Conservation (phyloP, 148 eudicot genomes). For the Drosera capensis region DNA sequence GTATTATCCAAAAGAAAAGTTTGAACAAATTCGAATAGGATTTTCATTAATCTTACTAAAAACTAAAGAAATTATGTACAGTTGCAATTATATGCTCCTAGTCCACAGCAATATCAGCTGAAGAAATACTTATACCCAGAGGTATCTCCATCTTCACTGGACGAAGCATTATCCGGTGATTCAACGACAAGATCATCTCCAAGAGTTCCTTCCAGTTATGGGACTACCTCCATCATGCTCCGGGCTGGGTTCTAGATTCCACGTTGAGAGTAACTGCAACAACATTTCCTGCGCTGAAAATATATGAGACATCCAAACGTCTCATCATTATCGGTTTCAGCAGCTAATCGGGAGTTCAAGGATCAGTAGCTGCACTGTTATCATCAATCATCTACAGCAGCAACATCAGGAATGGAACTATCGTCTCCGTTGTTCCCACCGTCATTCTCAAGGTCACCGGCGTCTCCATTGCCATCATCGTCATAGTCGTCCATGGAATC, state of each 20-base stretch:
- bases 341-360: constrained; percentile 24
- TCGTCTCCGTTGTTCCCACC: constrained; percentile 9
- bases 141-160: constrained; percentile 29
- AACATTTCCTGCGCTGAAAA: constrained; percentile 47
- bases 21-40: not conserved
- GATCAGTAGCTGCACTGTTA: constrained; percentile 23
- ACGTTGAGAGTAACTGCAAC: constrained; percentile 38
- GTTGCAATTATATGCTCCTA: not conserved
- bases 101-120: constrained; percentile 12
- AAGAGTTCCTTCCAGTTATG: constrained; percentile 27
- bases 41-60: too few relatives aligned
- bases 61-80: too few relatives aligned
- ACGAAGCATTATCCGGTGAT: constrained; percentile 20
- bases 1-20: not conserved
- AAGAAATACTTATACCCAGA: constrained; percentile 35
- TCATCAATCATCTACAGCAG: constrained; percentile 14
- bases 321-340: constrained; percentile 32
- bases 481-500: constrained; percentile 3
- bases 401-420: constrained; percentile 9
- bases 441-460: constrained; percentile 6
- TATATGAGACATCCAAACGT: constrained; percentile 38
- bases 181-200: constrained; percentile 33
- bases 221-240: constrained; percentile 21
- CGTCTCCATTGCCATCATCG: constrained; percentile 1
- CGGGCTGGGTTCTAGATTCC: constrained; percentile 19